A percentile compares a stretch with the other conserved stretches of the same genome.
Conservation (phyloP, 2,329 filamentous ascomycete species). For the Aspergillus texensis region DNA sequence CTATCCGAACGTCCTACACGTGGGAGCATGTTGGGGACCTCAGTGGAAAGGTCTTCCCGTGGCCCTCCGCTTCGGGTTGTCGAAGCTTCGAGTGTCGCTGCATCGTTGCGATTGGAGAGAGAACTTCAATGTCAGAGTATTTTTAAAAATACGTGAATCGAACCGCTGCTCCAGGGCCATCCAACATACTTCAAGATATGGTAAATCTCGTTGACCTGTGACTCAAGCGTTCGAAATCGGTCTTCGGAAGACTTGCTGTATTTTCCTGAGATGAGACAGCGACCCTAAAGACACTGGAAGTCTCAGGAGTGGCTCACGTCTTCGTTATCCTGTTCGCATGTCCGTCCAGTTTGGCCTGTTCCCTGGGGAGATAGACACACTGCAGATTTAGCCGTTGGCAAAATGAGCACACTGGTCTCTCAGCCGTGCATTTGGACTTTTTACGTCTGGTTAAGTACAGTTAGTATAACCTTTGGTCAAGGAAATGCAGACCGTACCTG, state of each 20-base stretch:
- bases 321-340: neutral
- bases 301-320: neutral
- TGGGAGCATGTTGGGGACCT: neutral
- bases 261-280: neutral
- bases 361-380: conserved; percentile 5
- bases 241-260: neutral
- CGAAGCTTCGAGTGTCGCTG: neutral
- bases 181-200: neutral
- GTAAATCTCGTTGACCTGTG: conserved; percentile 2
- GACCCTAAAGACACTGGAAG: neutral
- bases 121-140: neutral
- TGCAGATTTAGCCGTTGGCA: conserved; percentile 11
- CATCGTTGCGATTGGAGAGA: neutral
- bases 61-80: neutral
- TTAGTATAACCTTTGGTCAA: neutral
- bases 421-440: conserved; percentile 15
- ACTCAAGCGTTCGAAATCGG: neutral
- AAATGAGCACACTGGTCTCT: conserved; percentile 12
- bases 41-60: neutral
- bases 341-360: neutral
- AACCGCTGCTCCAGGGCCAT: neutral
- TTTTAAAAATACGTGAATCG: accelerated
- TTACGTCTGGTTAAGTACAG: neutral
- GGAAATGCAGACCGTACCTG: conserved; percentile 1
- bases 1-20: neutral